Evolutionary conservation across 352 stramenopile species (phyloP).

Genomic region (Globisporangium perplexum): DNA sequence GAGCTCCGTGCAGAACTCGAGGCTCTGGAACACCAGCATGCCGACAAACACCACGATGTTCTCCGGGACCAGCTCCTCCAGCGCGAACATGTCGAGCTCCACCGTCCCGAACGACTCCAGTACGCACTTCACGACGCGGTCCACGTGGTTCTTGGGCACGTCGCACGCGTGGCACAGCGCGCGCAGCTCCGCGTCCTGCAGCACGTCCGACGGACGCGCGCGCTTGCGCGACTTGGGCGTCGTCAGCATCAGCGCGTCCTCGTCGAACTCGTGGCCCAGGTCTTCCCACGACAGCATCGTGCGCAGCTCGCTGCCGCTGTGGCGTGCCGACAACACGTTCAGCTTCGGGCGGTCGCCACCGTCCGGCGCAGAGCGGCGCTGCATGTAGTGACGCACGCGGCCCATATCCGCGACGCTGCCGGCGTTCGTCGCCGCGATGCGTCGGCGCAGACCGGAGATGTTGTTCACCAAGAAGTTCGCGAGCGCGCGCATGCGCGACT

Average conservation of each 20-base stretch:
- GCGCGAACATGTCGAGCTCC: constrained; percentile 59
- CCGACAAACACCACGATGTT: constrained; percentile 66
- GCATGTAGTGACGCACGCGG: constrained; percentile 37
- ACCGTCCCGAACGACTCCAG: constrained; percentile 53
- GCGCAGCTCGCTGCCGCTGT: constrained; percentile 37
- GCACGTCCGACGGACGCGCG: constrained; percentile 32
- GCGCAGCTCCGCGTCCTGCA: constrained; percentile 44
- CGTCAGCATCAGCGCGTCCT: constrained; percentile 37
- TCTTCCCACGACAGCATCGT: constrained; percentile 47
- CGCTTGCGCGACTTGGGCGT: constrained; percentile 48
- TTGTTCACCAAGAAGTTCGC: constrained; percentile 42
- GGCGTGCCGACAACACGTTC: constrained; percentile 32
- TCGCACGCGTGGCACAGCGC: constrained; percentile 42
- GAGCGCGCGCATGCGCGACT: constrained; percentile 37
- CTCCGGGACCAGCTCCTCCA: constrained; percentile 55
- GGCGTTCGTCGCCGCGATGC: constrained; percentile 12
- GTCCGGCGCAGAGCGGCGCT: constrained; percentile 33
- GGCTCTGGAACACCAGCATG: constrained; percentile 64
- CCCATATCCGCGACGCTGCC: constrained; percentile 28
- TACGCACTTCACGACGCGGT: constrained; percentile 45
- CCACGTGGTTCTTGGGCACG: constrained; percentile 31
- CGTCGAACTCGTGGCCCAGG: constrained; percentile 22
- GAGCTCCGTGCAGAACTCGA: constrained; percentile 45
- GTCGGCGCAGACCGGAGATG: constrained; percentile 26
- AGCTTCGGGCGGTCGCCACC: constrained; percentile 32